Percentiles rank a stretch among this genome's conserved stretches.
Evolutionary conservation across 352 stramenopile genomes (phyloP).

Genomic region (Phytopythium delawarense): DNA sequence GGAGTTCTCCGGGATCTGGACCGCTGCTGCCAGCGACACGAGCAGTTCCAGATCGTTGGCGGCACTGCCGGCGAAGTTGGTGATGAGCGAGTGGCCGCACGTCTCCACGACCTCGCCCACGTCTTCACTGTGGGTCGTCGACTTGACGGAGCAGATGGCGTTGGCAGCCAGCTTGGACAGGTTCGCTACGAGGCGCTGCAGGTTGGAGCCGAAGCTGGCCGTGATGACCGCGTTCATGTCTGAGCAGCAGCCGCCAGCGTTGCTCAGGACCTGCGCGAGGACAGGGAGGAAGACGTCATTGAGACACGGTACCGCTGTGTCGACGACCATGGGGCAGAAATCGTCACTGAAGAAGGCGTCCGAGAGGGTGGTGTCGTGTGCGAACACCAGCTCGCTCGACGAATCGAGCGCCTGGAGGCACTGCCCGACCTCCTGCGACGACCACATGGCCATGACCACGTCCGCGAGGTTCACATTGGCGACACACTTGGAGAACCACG

Average conservation of each 20-base stretch:
- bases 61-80: neutral
- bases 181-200: neutral
- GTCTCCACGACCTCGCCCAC: conserved; percentile 6
- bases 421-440: neutral
- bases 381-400: neutral
- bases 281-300: conserved; percentile 5
- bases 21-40: neutral
- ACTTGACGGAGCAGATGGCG: conserved; percentile 3
- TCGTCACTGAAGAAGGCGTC: conserved; percentile 3
- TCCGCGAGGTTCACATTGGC: conserved; percentile 4
- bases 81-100: conserved; percentile 6
- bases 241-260: conserved; percentile 1
- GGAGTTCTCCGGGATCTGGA: conserved; percentile 1
- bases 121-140: neutral
- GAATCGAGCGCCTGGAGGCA: conserved; percentile 5
- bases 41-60: neutral
- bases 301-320: conserved; percentile 5
- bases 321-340: conserved; percentile 2
- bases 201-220: neutral
- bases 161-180: conserved; percentile 8
- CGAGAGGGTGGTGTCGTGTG: neutral
- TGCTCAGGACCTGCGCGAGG: neutral
- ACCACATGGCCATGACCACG: neutral
- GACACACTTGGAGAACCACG: conserved; percentile 10
- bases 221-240: conserved; percentile 4